phyloP scores from a whole-genome alignment of 1,284 basidiomycete genomes.

The Ganoderma sinense region DNA sequence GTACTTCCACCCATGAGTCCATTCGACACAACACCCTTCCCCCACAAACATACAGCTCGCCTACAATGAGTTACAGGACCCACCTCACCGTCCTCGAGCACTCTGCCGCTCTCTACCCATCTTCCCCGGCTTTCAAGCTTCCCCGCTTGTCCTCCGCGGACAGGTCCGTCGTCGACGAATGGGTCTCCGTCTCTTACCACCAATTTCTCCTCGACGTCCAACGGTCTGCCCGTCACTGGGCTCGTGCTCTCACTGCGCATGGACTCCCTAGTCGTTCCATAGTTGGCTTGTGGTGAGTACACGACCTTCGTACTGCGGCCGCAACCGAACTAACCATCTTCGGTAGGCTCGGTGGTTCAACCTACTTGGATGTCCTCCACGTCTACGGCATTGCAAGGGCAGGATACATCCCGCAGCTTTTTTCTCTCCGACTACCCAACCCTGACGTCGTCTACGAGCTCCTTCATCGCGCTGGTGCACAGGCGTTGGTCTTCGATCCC shows the following conservation, averaged over 20 bases:
- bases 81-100: conserved; percentile 59
- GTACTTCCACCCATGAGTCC: conserved; percentile 4
- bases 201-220: conserved; percentile 63
- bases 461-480: conserved; percentile 60
- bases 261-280: conserved; percentile 59
- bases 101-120: conserved; percentile 51
- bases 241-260: conserved; percentile 48
- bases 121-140: conserved; percentile 57
- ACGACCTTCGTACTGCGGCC: conserved; percentile 11
- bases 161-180: conserved; percentile 46
- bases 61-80: conserved; percentile 40
- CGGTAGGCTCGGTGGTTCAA: conserved; percentile 68
- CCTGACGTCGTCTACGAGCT: conserved; percentile 72
- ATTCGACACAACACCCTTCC: conserved; percentile 14
- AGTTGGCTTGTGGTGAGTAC: conserved; percentile 69
- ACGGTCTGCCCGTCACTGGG: conserved; percentile 62
- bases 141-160: conserved; percentile 48
- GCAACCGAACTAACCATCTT: conserved; percentile 13
- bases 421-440: conserved; percentile 74
- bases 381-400: conserved; percentile 76
- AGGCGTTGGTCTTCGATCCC: conserved; percentile 67
- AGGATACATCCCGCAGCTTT: conserved; percentile 74
- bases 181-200: conserved; percentile 58
- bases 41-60: conserved; percentile 13
- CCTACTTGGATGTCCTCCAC: conserved; percentile 71